Evolutionary conservation across 306 rosid genomes (phyloP).

Genomic region (Prinsepia uniflora): DNA sequence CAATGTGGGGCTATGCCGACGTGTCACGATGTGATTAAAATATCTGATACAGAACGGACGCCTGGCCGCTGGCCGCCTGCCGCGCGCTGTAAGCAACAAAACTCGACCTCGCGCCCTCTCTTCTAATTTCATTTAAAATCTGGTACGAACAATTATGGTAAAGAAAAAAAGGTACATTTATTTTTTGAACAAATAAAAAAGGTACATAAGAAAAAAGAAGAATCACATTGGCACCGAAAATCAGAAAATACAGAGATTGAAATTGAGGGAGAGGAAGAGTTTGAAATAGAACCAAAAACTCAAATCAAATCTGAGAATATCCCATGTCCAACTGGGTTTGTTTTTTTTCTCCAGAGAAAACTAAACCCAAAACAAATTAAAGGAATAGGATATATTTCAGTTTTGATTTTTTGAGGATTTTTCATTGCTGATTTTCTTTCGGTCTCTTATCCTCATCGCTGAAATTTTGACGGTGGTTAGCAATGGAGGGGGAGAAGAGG

Average conservation of each 20-base stretch:
- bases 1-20: background rate
- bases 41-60: background rate
- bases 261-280: background rate
- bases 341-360: background rate
- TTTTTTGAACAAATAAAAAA: background rate
- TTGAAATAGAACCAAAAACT: background rate
- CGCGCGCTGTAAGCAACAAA: background rate
- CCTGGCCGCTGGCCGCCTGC: background rate
- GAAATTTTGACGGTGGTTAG: background rate
- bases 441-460: background rate
- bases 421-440: background rate
- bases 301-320: conserved; percentile 5
- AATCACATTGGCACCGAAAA: background rate
- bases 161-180: no score
- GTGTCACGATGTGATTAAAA: background rate
- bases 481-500: conserved; percentile 22
- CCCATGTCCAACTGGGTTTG: background rate
- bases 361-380: no score
- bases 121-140: background rate
- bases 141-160: background rate
- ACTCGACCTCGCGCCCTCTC: background rate
- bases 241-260: background rate
- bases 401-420: background rate
- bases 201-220: no score
- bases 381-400: background rate